Percentiles rank a stretch among this genome's conserved stretches.
These are phyloP conservation scores for Pisolithus marmoratus DNA, from an alignment of 768 basidiomycete genomes.

Conservation along the genomic window DNA sequence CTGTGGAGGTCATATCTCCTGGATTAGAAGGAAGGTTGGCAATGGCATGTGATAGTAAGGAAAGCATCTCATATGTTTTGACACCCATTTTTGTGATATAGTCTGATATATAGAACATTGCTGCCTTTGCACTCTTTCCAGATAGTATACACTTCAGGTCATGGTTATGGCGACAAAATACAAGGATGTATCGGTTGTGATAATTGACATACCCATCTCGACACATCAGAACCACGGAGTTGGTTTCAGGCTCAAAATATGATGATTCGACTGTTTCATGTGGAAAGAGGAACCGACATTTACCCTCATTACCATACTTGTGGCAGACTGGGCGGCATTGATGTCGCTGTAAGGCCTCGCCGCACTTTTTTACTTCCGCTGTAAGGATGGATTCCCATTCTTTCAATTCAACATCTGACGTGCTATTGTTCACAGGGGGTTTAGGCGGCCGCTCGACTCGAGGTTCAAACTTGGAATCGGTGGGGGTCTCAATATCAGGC, in stretches of 20 bases:
- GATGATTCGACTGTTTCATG: constrained; percentile 27
- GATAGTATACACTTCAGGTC: constrained; percentile 31
- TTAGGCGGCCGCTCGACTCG: too few species aligned
- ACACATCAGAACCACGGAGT: constrained; percentile 23
- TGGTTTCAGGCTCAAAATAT: constrained; percentile 24
- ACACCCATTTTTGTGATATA: constrained; percentile 31
- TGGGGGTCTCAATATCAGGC: constrained; percentile 15
- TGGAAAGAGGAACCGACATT: constrained; percentile 29
- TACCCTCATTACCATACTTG: constrained; percentile 23
- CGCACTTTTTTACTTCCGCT: constrained; percentile 13
- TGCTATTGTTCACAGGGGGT: too few species aligned
- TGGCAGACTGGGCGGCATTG: constrained; percentile 19
- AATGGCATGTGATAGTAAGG: constrained; percentile 21
- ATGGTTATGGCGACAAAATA: constrained; percentile 31
- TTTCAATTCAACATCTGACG: too few species aligned
- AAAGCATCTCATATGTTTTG: constrained; percentile 21
- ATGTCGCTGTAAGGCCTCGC: constrained; percentile 18
- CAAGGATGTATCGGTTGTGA: constrained; percentile 28
- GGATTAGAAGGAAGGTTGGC: neutral
- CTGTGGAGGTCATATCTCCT: too few species aligned
- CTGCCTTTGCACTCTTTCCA: constrained; percentile 29
- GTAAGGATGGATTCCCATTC: too few species aligned
- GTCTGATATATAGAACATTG: constrained; percentile 32
- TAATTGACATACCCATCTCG: constrained; percentile 26
- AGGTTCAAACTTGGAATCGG: too few species aligned